phyloP scores from a whole-genome alignment of 2,329 filamentous ascomycete species.

The Teratosphaeria nubilosa region DNA sequence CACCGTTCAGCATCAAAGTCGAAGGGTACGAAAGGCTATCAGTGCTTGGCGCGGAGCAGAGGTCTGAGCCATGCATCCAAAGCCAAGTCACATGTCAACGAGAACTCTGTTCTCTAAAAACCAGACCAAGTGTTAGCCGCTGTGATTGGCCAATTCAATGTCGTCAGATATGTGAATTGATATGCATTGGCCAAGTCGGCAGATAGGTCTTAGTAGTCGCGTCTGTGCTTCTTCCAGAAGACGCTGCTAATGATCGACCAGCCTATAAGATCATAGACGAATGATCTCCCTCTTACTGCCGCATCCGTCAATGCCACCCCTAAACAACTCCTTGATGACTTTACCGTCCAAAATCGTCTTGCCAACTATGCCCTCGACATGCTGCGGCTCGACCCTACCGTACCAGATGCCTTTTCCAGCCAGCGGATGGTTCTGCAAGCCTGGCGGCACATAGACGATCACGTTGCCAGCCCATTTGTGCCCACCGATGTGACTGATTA shows the following conservation, averaged over 20 bases:
- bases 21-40: no score
- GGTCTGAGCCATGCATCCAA: no score
- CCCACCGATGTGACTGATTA: constrained; percentile 72
- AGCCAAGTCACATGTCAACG: no score
- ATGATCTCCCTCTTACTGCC: constrained; percentile 17
- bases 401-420: constrained; percentile 73
- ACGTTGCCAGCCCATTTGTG: constrained; percentile 83
- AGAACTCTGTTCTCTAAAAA: no score
- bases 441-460: constrained; percentile 66
- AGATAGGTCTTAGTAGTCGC: neutral
- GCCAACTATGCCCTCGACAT: constrained; percentile 65
- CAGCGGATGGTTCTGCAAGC: constrained; percentile 42
- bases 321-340: constrained; percentile 60
- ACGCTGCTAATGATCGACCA: neutral
- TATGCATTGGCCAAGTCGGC: neutral
- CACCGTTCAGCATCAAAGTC: no score
- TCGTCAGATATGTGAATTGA: neutral
- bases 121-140: no score
- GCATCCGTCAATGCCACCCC: constrained; percentile 50
- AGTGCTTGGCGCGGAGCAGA: no score
- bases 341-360: constrained; percentile 60
- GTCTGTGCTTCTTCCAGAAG: neutral
- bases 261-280: constrained; percentile 11
- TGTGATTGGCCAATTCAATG: neutral
- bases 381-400: constrained; percentile 61